These are phyloP conservation scores for Mortierella sp. DNA, from an alignment of 371 early-diverging fungal species.

Conservation along the genomic window DNA sequence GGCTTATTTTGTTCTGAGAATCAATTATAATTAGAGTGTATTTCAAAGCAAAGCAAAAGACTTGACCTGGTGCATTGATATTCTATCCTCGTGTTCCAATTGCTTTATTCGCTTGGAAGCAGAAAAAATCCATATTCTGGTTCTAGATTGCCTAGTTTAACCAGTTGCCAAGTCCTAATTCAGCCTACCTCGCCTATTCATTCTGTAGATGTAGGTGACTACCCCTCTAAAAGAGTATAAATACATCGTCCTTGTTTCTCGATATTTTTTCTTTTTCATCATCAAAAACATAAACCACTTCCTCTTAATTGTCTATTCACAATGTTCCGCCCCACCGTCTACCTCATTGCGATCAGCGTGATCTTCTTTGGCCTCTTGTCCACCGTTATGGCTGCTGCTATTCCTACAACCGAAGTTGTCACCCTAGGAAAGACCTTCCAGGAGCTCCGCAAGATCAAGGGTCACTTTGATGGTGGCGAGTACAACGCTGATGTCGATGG, in stretches of 20 bases:
- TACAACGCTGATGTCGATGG: conserved; percentile 62
- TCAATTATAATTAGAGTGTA: background rate
- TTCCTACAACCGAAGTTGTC: conserved; percentile 5
- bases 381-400: conserved; percentile 15
- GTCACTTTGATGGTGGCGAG: conserved; percentile 65
- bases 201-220: too few species aligned
- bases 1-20: background rate
- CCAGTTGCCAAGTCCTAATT: too few species aligned
- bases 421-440: conserved; percentile 54
- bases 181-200: too few species aligned
- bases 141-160: background rate
- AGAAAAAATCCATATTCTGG: background rate
- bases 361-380: conserved; percentile 25
- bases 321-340: conserved; percentile 19
- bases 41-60: background rate
- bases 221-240: background rate
- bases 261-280: background rate
- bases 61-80: background rate
- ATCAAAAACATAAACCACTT: background rate
- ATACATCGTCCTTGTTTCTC: background rate
- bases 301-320: background rate
- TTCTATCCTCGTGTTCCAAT: background rate
- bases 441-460: conserved; percentile 60
- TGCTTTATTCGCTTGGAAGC: background rate
- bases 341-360: conserved; percentile 18